These are phyloP conservation scores for Angophora floribunda DNA, from an alignment of 345 rosid species.

Conservation along the genomic window DNA sequence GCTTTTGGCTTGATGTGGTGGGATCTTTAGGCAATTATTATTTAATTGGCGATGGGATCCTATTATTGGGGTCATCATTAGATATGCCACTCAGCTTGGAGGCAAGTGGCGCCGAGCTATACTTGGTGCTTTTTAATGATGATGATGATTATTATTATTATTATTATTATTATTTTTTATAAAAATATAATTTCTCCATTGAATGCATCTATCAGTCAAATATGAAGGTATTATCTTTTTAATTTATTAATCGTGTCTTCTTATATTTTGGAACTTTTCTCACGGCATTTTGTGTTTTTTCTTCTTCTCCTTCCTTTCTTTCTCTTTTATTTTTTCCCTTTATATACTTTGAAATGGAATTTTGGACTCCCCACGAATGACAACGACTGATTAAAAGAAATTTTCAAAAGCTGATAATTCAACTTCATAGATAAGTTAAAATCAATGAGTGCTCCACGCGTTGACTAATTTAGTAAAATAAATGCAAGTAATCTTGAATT, in stretches of 20 bases:
- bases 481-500: neutral
- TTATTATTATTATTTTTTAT: neutral
- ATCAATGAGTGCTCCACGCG: neutral
- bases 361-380: neutral
- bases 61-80: neutral
- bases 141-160: neutral
- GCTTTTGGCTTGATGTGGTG: neutral
- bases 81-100: neutral
- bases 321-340: neutral
- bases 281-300: neutral
- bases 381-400: neutral
- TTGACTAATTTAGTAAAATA: neutral
- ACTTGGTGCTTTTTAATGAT: neutral
- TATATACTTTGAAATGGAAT: neutral
- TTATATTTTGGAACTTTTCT: neutral
- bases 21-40: neutral
- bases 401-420: neutral
- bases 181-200: neutral
- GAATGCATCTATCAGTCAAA: neutral
- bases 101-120: neutral
- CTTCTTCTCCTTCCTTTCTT: neutral
- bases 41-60: neutral
- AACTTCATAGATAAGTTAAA: neutral
- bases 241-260: neutral
- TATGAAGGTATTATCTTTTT: neutral